Evolutionary conservation across 2,329 filamentous ascomycete species (phyloP), one percentile per base, ranked within the genome.

Genomic region (Colletotrichum spaethianum): DNA sequence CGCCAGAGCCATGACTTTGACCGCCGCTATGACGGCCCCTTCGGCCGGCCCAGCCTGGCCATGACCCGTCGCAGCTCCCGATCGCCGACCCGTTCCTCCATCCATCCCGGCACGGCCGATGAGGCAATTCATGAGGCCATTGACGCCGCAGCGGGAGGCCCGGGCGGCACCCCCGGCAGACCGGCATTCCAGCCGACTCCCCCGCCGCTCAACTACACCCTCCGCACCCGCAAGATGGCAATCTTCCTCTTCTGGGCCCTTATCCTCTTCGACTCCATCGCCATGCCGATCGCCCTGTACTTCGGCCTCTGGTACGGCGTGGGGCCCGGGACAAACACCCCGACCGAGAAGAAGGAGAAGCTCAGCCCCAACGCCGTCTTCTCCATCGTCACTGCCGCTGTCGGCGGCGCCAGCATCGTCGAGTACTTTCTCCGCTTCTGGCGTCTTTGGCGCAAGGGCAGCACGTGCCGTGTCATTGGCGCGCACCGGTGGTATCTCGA

Each of bases 231-330:
- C 55, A 89, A 89, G 76, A 86, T 85, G 79, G 82, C 85, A 42
- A 90, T 91, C 73, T 81, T 84, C 46, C 80, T 88, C 73, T 91
- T 91, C 81, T 91, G 89, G 89, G 81, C 82, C 0, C 78, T 92
- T 50, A 89, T 91, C 67, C 77, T 91, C 28, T 76, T 91, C 70
- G 90, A 92, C 80, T 88, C 86, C 62, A 82, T 90, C 71, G 86
- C 83, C 68, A 87, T 90, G 80, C 90, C 90, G 23, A 83, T 91
- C 70, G 85, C 83, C 3, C 82, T 92, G 2, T 92, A 91, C 80
- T 92, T 89, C 82, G 83, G 86, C 60, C 82, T 92, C 46, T 90
- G 88, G 87, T 91, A 91, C 74, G 84, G 83, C 73, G 75, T 77
- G n/a, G 76, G 76, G 1, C 77, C 77, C 0, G 76, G 73, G 2